A percentile compares a stretch with the other conserved stretches of the same genome.
phyloP scores from a whole-genome alignment of 306 rosid species.

The Fagus sylvatica region DNA sequence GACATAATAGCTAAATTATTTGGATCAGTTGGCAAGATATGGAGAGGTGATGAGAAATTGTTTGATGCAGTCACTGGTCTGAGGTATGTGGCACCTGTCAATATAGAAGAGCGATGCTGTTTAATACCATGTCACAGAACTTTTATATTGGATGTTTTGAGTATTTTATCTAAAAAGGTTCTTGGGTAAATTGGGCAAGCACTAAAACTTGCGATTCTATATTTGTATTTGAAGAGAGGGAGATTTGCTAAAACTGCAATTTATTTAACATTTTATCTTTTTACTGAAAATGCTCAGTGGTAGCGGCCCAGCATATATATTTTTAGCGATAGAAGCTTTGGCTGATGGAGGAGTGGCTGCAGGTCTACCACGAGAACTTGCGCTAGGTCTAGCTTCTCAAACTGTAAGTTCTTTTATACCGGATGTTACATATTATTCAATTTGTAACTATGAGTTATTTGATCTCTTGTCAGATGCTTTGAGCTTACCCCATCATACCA shows the following conservation, averaged over 20 bases:
- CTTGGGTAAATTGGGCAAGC: background rate
- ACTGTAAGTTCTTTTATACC: constrained; percentile 64
- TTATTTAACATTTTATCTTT: constrained; percentile 7
- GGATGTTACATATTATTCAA: background rate
- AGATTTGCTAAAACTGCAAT: background rate
- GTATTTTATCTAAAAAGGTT: background rate
- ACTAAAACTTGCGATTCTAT: background rate
- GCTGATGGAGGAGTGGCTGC: constrained; percentile 99
- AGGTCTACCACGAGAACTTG: constrained; percentile 90
- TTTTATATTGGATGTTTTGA: background rate
- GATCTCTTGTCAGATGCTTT: background rate
- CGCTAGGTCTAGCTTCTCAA: constrained; percentile 86
- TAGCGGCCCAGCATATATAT: constrained; percentile 94
- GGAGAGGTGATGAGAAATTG: constrained; percentile 84
- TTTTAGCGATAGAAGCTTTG: constrained; percentile 91
- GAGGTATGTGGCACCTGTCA: constrained; percentile 49
- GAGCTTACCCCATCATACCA: background rate
- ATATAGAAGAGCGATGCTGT: background rate
- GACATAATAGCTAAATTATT: constrained; percentile 64
- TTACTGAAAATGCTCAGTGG: constrained; percentile 65
- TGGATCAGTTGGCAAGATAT: constrained; percentile 85
- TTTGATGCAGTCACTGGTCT: constrained; percentile 94
- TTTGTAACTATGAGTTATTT: constrained; percentile 5
- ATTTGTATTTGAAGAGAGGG: background rate
- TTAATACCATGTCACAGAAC: background rate